Conservation (phyloP, 2,329 filamentous ascomycete genomes). For the Nigrospora sphaerica region DNA sequence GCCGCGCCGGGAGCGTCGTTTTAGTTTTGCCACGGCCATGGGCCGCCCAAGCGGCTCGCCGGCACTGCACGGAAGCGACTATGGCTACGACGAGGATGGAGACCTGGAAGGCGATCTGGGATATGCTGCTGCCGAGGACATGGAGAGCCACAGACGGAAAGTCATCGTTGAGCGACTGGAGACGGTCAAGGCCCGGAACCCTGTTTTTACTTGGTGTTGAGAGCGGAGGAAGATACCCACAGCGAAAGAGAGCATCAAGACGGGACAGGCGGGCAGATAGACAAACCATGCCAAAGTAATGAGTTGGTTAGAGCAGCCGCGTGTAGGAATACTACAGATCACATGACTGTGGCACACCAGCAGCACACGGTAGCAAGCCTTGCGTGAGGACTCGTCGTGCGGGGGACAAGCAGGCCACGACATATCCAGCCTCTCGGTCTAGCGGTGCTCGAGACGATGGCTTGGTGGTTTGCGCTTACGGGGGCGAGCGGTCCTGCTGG, state of each 20-base stretch:
- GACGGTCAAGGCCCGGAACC: constrained; percentile 90
- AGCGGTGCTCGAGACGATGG: no score
- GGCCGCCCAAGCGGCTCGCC: constrained; percentile 41
- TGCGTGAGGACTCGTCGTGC: no score
- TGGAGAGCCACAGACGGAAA: constrained; percentile 85
- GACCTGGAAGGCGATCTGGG: constrained; percentile 88
- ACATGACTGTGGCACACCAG: no score
- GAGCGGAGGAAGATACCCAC: neutral
- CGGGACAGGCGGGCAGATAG: neutral
- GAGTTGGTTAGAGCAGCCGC: no score
- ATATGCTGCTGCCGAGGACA: constrained; percentile 87
- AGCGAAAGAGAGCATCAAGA: neutral
- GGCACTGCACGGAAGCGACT: constrained; percentile 40
- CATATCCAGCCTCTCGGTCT: no score
- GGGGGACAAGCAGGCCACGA: no score
- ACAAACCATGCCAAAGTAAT: no score
- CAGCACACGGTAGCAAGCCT: no score
- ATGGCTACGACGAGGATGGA: constrained; percentile 49
- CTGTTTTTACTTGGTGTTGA: constrained; percentile 96
- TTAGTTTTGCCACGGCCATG: constrained; percentile 44
- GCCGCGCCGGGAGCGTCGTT: constrained; percentile 42
- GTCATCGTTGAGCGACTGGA: constrained; percentile 96
- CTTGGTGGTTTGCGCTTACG: no score
- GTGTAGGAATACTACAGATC: no score
- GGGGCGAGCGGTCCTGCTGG: no score